These are phyloP conservation scores for Ciborinia camelliae DNA, from an alignment of 2,329 filamentous ascomycete genomes.

Conservation along the genomic window DNA sequence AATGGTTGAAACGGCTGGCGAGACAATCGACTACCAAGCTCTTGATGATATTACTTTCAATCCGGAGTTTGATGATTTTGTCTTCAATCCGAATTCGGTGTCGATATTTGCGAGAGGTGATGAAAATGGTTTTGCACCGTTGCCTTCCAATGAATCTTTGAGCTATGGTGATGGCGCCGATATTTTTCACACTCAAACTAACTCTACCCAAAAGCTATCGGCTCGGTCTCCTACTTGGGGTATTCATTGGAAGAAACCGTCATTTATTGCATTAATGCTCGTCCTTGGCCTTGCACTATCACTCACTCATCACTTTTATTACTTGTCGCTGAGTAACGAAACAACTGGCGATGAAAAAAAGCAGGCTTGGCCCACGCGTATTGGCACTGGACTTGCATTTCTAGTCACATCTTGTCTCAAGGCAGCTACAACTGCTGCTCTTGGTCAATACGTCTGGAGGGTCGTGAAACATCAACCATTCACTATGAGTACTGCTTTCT, in stretches of 20 bases:
- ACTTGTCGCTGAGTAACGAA: constrained; percentile 17
- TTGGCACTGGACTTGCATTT: constrained; percentile 27
- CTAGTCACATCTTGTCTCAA: constrained; percentile 21
- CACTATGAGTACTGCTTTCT: constrained; percentile 8
- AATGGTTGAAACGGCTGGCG: too few species aligned
- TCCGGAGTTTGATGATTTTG: too few species aligned
- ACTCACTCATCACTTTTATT: constrained; percentile 24
- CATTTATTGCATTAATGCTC: background rate
- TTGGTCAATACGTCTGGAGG: constrained; percentile 27
- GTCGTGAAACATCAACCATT: constrained; percentile 23
- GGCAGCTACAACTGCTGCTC: constrained; percentile 20
- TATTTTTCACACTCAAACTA: background rate
- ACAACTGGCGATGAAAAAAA: constrained; percentile 8
- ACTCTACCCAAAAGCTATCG: background rate
- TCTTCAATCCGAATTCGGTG: too few species aligned
- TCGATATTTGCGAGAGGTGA: background rate
- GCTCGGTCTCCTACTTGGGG: background rate
- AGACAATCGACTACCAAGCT: background rate
- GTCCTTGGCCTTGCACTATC: background rate
- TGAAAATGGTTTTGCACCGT: background rate
- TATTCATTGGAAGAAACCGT: background rate
- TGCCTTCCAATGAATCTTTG: background rate
- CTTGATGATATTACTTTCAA: background rate
- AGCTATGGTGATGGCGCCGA: background rate
- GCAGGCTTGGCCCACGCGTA: constrained; percentile 23